These are phyloP conservation scores for Exophiala xenobiotica DNA, from an alignment of 2,329 filamentous ascomycete species.

Conservation along the genomic window DNA sequence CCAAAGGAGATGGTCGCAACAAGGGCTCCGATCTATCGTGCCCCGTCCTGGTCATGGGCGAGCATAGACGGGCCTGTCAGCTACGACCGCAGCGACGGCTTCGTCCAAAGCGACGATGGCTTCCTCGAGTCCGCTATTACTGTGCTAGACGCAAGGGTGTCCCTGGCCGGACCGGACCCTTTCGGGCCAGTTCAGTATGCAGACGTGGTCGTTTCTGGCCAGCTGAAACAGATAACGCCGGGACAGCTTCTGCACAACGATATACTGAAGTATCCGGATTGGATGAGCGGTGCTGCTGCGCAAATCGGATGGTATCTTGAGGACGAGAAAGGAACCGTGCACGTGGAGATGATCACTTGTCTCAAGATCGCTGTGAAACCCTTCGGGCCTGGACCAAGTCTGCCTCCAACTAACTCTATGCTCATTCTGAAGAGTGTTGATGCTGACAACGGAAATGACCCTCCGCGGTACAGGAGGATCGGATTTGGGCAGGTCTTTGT, in stretches of 20 bases:
- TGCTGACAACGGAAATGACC: neutral
- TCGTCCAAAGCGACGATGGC: conserved; percentile 8
- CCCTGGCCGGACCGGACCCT: conserved; percentile 1
- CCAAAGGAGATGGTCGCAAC: neutral
- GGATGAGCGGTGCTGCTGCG: neutral
- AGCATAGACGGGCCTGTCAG: conserved; percentile 9
- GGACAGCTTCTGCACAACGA: conserved; percentile 1
- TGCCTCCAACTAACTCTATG: conserved; percentile 12
- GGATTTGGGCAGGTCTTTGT: conserved; percentile 9
- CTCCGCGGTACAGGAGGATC: conserved; percentile 5
- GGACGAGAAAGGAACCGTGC: conserved; percentile 1
- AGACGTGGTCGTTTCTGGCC: conserved; percentile 3
- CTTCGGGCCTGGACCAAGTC: conserved; percentile 8
- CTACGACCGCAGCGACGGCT: conserved; percentile 3
- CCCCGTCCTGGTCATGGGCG: conserved; percentile 18
- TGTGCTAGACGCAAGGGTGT: neutral
- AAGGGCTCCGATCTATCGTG: conserved; percentile 2
- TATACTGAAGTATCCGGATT: conserved; percentile 2
- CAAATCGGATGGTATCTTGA: conserved; percentile 4
- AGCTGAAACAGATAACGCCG: neutral
- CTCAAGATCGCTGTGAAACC: conserved; percentile 8
- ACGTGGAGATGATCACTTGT: conserved; percentile 1
- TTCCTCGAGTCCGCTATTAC: conserved; percentile 11
- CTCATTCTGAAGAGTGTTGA: conserved; percentile 1
- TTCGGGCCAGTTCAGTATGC: conserved; percentile 2